Evolutionary conservation across 1,139 yeast species (phyloP), one percentile per base, ranked within the genome.

Genomic region (Suhomyces terraborum): DNA sequence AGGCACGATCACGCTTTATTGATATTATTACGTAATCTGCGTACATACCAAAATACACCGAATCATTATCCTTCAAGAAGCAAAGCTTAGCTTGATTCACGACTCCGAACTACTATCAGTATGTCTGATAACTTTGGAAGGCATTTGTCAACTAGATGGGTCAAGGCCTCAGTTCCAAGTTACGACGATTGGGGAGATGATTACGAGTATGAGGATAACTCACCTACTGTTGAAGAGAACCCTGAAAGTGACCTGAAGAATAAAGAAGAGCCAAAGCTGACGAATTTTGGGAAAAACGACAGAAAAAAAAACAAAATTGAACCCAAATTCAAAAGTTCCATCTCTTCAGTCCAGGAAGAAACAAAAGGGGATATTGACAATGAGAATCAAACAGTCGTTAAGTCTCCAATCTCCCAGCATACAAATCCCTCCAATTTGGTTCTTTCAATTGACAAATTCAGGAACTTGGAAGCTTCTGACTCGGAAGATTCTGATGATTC

Each of bases 91-190:
- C 29, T 28, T 19, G 8, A 20, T 22, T 22, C 27, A 8, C 8
- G n/a, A 13, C 23, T 18, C 3, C 17, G 10, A 21, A 6, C 19
- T 12, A 10, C 22, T 10, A 13, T 5, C 29, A 12, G 9, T 17
- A 70, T 68, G 75, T 48, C 67, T 6, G 79, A 73, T 41, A 62
- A 73, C 39, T 73, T 80, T 40, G 79, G 65, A 23, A 73, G 85
- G 56, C 79, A 77, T 54, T 74, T 75, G 49, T 79, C 84, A n/a
- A 71, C 80, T n/a, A 64, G 86, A 38, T 80, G 85, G 85, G 80
- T 69, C 2, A 76, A 77, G 47, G 82, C 81, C 2, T 64, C 79
- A 1, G 75, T 73, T 19, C 83, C 82, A 4, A 64, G 74, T 13
- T 80, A 79, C 51, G 84, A 78, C 26, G 84, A 75, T 25, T 80